Evolutionary conservation across 1,284 basidiomycete species (phyloP), one percentile per base, ranked within the genome.

Genomic region (Pterulicium gracile): DNA sequence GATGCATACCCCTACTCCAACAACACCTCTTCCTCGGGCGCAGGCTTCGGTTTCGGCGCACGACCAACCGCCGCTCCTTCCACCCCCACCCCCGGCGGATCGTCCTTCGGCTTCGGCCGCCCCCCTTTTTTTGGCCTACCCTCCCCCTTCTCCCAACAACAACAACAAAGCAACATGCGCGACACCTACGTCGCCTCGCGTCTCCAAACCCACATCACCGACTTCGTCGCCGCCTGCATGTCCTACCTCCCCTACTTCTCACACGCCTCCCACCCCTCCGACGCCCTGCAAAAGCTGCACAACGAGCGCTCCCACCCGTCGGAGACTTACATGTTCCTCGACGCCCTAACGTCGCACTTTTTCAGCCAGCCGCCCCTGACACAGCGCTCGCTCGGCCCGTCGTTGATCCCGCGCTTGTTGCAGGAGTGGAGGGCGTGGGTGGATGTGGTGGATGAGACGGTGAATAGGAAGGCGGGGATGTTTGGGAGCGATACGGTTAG

Each of bases 161-260:
- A 47, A 22, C 27, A 10, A 50, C 47, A 47, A 13, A 52, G 67
- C 39, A 73, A 74, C 36, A 89, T 88, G 84, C 79, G 86, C 49
- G 81, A 87, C 46, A 77, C 79, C 3, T 89, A 89, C 58, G 71
- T 89, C 52, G 61, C 78, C 24, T 83, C 78, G 15, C 73, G 86
- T 48, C 66, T 89, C n/a, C 72, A 79, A 46, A 80, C 82, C 17
- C 78, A 81, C 57, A 77, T 88, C 45, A 65, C 71, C 44, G 85
- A 88, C 44, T 89, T 87, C 52, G 76, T 81, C 23, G 73, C 85
- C 2, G 74, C 81, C 14, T 83, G 75, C 58, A 72, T 77, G 56
- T 81, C 87, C 4, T 89, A 88, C 57, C 74, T 89, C 42, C 84
- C 84, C 1, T 89, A 89, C 60, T 89, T 89, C 58, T 83, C 85